These are phyloP conservation scores for Russula earlei DNA, from an alignment of 768 basidiomycete genomes.

Conservation along the genomic window DNA sequence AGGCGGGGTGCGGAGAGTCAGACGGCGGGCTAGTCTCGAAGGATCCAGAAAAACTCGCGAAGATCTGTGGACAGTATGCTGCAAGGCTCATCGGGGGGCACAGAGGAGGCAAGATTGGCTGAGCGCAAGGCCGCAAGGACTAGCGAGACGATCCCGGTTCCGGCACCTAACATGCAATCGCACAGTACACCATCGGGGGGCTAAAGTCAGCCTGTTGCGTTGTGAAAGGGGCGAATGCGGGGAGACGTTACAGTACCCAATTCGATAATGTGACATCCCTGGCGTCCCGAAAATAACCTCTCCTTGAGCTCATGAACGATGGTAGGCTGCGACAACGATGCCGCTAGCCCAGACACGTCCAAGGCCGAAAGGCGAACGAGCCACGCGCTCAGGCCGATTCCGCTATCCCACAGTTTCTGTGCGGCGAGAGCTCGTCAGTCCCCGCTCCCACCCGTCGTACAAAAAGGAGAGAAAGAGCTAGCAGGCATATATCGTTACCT, in stretches of 20 bases:
- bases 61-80: constrained; percentile 21
- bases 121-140: constrained; percentile 50
- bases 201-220: too few species aligned
- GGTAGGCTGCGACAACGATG: neutral
- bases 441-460: neutral
- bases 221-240: neutral
- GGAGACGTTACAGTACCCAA: constrained; percentile 34
- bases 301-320: constrained; percentile 24
- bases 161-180: constrained; percentile 46
- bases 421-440: neutral
- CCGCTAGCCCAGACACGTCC: too few species aligned
- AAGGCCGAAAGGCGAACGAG: constrained; percentile 32
- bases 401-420: constrained; percentile 97
- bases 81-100: neutral
- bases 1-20: neutral
- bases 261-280: constrained; percentile 47
- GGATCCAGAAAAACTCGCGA: neutral
- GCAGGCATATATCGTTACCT: constrained; percentile 39
- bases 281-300: constrained; percentile 31
- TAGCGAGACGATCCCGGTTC: constrained; percentile 75
- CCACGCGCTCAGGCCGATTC: constrained; percentile 79
- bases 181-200: too few species aligned
- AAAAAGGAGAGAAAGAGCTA: neutral
- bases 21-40: neutral
- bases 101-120: constrained; percentile 18